Percentiles rank a stretch among this genome's conserved stretches.
These are phyloP conservation scores for Acer negundo DNA, from an alignment of 345 rosid genomes.

Conservation along the genomic window DNA sequence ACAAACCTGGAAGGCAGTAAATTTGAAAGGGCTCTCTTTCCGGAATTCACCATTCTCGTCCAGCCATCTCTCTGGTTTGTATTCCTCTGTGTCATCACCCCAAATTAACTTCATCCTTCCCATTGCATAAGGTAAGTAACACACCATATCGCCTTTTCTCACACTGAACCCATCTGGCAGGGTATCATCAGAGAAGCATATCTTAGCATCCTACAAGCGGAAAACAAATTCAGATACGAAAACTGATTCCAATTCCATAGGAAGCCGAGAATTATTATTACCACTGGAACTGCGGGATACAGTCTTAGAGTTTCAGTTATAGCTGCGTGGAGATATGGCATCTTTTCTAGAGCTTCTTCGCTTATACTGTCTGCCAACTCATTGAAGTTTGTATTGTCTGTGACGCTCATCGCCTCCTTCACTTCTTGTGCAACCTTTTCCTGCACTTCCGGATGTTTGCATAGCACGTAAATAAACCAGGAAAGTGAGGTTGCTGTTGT, in stretches of 20 bases:
- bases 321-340: constrained; percentile 63
- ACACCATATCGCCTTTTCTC: constrained; percentile 52
- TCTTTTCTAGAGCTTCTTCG: constrained; percentile 48
- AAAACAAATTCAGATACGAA: neutral
- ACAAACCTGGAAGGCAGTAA: constrained; percentile 60
- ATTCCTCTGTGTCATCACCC: constrained; percentile 56
- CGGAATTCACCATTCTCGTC: constrained; percentile 43
- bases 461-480: constrained; percentile 60
- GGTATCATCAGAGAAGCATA: constrained; percentile 57
- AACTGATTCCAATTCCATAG: too few relatives aligned
- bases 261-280: constrained; percentile 24
- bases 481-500: constrained; percentile 60
- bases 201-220: constrained; percentile 47
- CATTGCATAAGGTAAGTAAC: constrained; percentile 62
- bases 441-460: constrained; percentile 47
- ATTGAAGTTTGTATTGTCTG: constrained; percentile 15
- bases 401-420: constrained; percentile 22
- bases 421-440: constrained; percentile 51
- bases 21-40: constrained; percentile 57
- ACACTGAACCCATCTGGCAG: constrained; percentile 62
- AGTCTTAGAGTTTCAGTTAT: constrained; percentile 61
- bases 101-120: constrained; percentile 67
- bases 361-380: constrained; percentile 35
- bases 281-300: constrained; percentile 65
- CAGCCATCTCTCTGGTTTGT: constrained; percentile 60